Base-by-base conservation (phyloP, 352 stramenopile genomes). In the Pythium folliculosum region DNA sequence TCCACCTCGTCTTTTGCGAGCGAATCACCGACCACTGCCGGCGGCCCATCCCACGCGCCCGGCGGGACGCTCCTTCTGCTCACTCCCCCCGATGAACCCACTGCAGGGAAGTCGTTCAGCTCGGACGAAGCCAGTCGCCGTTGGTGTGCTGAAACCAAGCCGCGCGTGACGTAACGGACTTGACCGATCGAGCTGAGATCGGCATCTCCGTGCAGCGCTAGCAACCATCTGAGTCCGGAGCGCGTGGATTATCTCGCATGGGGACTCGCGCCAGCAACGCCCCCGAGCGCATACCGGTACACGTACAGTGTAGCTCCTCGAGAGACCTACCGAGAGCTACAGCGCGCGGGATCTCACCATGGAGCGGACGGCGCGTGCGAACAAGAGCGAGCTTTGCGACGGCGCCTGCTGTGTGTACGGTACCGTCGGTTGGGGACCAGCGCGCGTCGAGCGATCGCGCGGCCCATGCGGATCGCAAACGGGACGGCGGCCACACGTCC, bases 151-250 rank as follows among this genome's bases (percentile, higher is more conserved):
- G 21, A 16, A 63, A 53, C 44, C 27, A 22, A 43, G 49, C 7
- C 22, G 16, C 21, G 13, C 27, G 56, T 63, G 56, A 63, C 44
- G 56, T 63, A 63, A 54, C 44, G 56, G 44, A 63, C 53, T 60
- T 60, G 53, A 60, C 53, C 13, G 53, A 60, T 50, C 13, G 27
- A 19, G 1, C 2, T 44, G 30, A 57, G 27, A 23, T 48, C 22
- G n/a, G n/a, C n/a, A n/a, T n/a, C n/a, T n/a, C n/a, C n/a, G n/a
- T n/a, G n/a, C n/a, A n/a, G n/a, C n/a, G 10, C 13, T 7, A 25
- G 5, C 32, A 23, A 21, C 27, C 22, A 14, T 30, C 37, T 51
- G 21, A 52, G 21, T 48, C 30, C n/a, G 5, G n/a, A 13, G 16
- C 22, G 19, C 10, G 25, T 37, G 17, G 9, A 55, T 55, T 55